Evolutionary conservation across 495 filamentous ascomycete genomes (phyloP).

Genomic region (Durotheca rogersii): DNA sequence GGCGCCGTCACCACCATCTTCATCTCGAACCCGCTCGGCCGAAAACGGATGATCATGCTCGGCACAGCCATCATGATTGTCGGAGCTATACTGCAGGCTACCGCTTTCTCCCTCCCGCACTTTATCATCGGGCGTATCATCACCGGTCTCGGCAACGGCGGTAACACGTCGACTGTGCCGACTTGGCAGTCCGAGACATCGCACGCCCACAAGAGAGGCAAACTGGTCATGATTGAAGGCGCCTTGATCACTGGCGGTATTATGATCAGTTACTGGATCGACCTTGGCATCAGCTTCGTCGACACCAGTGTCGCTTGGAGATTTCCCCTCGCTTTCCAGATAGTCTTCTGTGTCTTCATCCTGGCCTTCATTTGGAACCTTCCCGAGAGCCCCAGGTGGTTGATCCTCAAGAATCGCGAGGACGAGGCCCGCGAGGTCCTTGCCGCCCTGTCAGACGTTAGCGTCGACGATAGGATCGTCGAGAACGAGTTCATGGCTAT

Average conservation of each 20-base stretch:
- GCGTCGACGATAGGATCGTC: slow-evolving; percentile 54
- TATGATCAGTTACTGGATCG: slow-evolving; percentile 74
- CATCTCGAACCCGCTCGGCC: slow-evolving; percentile 69
- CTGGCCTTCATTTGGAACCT: slow-evolving; percentile 61
- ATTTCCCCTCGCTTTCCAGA: slow-evolving; percentile 72
- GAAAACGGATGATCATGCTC: slow-evolving; percentile 67
- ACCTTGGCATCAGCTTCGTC: slow-evolving; percentile 67
- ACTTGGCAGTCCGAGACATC: slow-evolving; percentile 81
- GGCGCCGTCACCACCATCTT: slow-evolving; percentile 69
- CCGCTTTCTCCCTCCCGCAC: slow-evolving; percentile 59
- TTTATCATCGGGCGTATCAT: slow-evolving; percentile 66
- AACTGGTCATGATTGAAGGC: slow-evolving; percentile 76
- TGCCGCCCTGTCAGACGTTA: slow-evolving; percentile 57
- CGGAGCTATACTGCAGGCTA: slow-evolving; percentile 65
- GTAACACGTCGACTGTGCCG: slow-evolving; percentile 61
- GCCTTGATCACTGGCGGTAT: slow-evolving; percentile 73
- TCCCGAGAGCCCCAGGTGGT: slow-evolving; percentile 75
- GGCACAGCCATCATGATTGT: slow-evolving; percentile 71
- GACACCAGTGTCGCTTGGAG: slow-evolving; percentile 68
- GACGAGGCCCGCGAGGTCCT: slow-evolving; percentile 66
- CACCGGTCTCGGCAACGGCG: slow-evolving; percentile 68
- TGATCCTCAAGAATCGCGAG: slow-evolving; percentile 67
- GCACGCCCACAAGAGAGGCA: slow-evolving; percentile 70
- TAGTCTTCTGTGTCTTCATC: slow-evolving; percentile 65
- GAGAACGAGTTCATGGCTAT: slow-evolving; percentile 68